Conservation (phyloP, 495 filamentous ascomycete species). For the Evansstolkia leycettana region DNA sequence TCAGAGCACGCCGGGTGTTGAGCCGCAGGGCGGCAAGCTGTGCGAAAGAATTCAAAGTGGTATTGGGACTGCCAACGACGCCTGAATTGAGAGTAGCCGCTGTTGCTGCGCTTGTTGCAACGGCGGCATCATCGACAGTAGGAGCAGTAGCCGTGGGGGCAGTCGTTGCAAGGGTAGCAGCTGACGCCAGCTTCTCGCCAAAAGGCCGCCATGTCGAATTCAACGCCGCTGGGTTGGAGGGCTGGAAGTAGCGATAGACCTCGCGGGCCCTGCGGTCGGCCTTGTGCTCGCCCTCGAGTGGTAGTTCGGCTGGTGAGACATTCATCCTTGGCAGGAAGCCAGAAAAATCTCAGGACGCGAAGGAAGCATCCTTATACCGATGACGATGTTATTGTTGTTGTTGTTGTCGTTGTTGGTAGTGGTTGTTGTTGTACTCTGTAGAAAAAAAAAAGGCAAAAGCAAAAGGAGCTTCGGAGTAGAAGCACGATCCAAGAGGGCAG, state of each 20-base stretch:
- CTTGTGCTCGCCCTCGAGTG: conserved; percentile 7
- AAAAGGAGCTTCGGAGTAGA: no score
- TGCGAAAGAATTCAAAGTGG: conserved; percentile 41
- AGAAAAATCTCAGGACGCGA: no score
- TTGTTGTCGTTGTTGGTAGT: no score
- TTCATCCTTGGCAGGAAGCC: no score
- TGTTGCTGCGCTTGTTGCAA: background rate
- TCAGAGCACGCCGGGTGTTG: conserved; percentile 31
- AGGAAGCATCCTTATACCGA: no score
- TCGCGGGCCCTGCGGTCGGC: conserved; percentile 29
- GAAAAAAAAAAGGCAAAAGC: no score
- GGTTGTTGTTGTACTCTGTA: no score
- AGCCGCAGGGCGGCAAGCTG: conserved; percentile 38
- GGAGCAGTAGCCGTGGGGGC: background rate
- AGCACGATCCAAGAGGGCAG: no score
- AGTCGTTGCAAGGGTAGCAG: background rate
- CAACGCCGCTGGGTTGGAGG: conserved; percentile 5
- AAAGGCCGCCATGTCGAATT: background rate
- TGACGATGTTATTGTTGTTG: no score
- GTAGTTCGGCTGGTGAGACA: background rate
- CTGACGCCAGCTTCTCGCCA: background rate
- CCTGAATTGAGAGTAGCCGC: conserved; percentile 4
- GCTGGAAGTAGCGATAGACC: conserved; percentile 35
- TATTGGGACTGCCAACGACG: conserved; percentile 29
- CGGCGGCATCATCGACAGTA: conserved; percentile 1